These are phyloP conservation scores for Rhizopogon vesiculosus DNA, from an alignment of 768 basidiomycete species.

Conservation along the genomic window DNA sequence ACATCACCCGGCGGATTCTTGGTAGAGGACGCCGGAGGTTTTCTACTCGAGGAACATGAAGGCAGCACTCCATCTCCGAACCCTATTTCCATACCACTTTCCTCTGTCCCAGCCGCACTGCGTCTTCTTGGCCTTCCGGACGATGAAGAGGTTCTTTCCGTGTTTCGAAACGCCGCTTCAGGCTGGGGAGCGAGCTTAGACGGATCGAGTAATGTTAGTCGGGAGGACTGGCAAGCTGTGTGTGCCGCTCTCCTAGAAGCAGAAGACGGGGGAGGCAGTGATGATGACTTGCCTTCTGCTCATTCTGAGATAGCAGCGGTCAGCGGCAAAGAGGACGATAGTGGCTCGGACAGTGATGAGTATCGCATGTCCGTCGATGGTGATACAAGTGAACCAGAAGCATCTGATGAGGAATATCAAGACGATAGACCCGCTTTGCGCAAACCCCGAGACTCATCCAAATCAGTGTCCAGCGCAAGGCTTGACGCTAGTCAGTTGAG, in stretches of 20 bases:
- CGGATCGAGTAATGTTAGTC: conserved; percentile 39
- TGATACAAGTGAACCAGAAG: conserved; percentile 18
- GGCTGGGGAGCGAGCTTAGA: conserved; percentile 52
- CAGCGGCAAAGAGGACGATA: conserved; percentile 13
- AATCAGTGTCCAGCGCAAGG: not conserved
- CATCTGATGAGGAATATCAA: conserved; percentile 27
- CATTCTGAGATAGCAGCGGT: conserved; percentile 11
- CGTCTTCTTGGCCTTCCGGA: conserved; percentile 61
- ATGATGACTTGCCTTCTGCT: conserved; percentile 5
- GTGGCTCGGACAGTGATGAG: conserved; percentile 27
- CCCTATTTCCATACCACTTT: conserved; percentile 41
- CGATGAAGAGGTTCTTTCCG: conserved; percentile 65
- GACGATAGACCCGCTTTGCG: conserved; percentile 7
- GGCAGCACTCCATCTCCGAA: conserved; percentile 2
- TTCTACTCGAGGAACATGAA: conserved; percentile 22
- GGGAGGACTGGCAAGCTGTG: conserved; percentile 76
- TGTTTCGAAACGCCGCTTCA: conserved; percentile 71
- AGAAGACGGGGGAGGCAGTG: conserved; percentile 21
- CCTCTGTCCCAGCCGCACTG: conserved; percentile 57
- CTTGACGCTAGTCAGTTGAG: conserved; percentile 31
- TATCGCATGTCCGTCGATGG: conserved; percentile 21
- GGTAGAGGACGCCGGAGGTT: conserved; percentile 26
- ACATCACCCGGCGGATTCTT: conserved; percentile 30
- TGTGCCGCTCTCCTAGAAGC: conserved; percentile 69
- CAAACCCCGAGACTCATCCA: not conserved